Conservation (phyloP, 2,329 filamentous ascomycete genomes). For the Pseudogymnoascus pannorum region DNA sequence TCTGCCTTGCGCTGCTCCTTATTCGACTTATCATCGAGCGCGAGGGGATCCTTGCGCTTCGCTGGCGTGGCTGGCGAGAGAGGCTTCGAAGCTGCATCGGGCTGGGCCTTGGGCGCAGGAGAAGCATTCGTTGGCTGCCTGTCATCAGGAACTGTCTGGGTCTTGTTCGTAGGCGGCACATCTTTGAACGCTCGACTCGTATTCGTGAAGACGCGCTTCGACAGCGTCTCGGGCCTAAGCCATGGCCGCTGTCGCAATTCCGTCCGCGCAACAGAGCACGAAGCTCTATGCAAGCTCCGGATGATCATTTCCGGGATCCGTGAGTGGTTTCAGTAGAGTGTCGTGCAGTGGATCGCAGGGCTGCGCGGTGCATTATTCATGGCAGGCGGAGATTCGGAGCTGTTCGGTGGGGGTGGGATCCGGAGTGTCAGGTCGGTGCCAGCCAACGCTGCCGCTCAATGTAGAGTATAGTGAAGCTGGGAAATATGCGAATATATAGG, state of each 20-base stretch:
- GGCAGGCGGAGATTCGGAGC: constrained; percentile 3
- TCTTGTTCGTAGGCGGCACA: constrained; percentile 14
- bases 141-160: constrained; percentile 18
- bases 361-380: not conserved
- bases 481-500: not conserved
- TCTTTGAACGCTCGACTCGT: constrained; percentile 21
- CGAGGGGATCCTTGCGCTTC: constrained; percentile 46
- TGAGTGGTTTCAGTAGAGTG: not conserved
- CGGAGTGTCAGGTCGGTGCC: not conserved
- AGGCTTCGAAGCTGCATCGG: constrained; percentile 21
- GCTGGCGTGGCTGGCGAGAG: constrained; percentile 14
- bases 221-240: constrained; percentile 14
- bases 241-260: constrained; percentile 19
- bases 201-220: constrained; percentile 26
- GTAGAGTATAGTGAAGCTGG: not conserved
- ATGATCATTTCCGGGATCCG: constrained; percentile 22
- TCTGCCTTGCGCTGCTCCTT: constrained; percentile 93
- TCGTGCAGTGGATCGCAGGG: not conserved
- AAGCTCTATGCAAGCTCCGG: constrained; percentile 23
- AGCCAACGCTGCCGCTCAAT: constrained; percentile 1
- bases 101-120: constrained; percentile 19
- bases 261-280: constrained; percentile 23
- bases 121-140: constrained; percentile 17
- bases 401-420: constrained; percentile 6
- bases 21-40: constrained; percentile 59